Evolutionary conservation across 176 grass and related monocot species (phyloP).

Genomic region (Oryza glumipatula): DNA sequence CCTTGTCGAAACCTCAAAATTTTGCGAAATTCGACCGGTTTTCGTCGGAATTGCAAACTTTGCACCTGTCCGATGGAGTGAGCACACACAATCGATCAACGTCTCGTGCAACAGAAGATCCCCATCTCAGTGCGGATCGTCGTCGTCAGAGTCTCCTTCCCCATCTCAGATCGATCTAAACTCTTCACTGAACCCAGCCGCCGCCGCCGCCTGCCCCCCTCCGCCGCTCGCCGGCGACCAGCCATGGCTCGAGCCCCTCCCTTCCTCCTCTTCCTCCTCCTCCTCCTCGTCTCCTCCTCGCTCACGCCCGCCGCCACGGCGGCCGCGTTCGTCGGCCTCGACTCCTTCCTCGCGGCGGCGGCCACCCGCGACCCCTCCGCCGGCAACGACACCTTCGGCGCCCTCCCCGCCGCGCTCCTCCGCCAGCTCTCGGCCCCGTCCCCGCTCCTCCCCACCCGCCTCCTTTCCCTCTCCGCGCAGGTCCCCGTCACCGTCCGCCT

Average conservation of each 20-base stretch:
- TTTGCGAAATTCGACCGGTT: too few species aligned
- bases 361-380: constrained; percentile 51
- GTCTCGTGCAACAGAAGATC: constrained; percentile 6
- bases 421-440: constrained; percentile 35
- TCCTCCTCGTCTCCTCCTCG: constrained; percentile 17
- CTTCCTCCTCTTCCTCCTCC: constrained; percentile 18
- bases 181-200: not conserved
- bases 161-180: constrained; percentile 47
- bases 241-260: not conserved
- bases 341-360: constrained; percentile 57
- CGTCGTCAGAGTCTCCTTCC: not conserved
- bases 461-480: constrained; percentile 57
- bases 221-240: not conserved
- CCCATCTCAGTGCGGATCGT: not conserved
- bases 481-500: constrained; percentile 67
- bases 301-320: constrained; percentile 1
- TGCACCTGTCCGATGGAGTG: not conserved
- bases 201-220: not conserved
- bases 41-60: too few species aligned
- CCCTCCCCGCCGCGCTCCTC: constrained; percentile 48
- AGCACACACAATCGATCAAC: not conserved
- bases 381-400: constrained; percentile 56
- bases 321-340: constrained; percentile 46
- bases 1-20: too few species aligned
- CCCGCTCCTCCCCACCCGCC: constrained; percentile 34